Evolutionary conservation across 257 asterid genomes (phyloP), one percentile per base, ranked within the genome.

Genomic region (Fraxinus quadrangulata): DNA sequence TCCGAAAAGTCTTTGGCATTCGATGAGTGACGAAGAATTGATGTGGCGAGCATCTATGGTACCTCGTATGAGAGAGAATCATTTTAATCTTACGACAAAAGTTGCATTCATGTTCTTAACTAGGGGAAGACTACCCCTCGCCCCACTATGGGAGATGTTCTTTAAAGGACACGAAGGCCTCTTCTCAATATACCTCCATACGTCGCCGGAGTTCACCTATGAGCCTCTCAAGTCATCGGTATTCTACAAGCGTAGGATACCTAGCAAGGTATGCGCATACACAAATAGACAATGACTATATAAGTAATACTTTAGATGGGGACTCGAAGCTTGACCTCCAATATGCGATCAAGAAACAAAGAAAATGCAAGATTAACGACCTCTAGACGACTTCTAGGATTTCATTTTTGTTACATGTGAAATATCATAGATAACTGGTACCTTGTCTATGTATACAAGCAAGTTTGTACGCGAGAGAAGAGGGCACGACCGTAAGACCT

Each of bases 71-170:
- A 9, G 24, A 33, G 80, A 81, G 49, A 85, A 80, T 30, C 97
- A 94, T 3, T 87, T 85, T 77, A 81, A 83, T 71, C 42, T 87
- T 54, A 87, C 84, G 17, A 86, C 85, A 7, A 93, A 85, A 83
- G 84, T 91, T 13, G 96, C 97, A 3, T 89, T 93, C 85, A 79
- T 92, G 95, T 93, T 93, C 91, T 85, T 93, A 82, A 81, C 85
- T 5, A 85, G 87, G 72, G 94, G 91, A 45, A 75, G 81, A 45
- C 59, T 94, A 71, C 93, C 90, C 3, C 73, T 90, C 72, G 88
- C 87, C 26, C 90, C 96, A 39, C 87, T 92, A 16, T 92, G 98
- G 98, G 95, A 91, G 79, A 76, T 84, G 82, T 93, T 91, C 90
- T 93, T 93, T 68, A 85, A 80, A 82, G 92, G 97, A 30, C 85